Evolutionary conservation across 805 yeast species (phyloP).

Genomic region (Ogataea methylovora): DNA sequence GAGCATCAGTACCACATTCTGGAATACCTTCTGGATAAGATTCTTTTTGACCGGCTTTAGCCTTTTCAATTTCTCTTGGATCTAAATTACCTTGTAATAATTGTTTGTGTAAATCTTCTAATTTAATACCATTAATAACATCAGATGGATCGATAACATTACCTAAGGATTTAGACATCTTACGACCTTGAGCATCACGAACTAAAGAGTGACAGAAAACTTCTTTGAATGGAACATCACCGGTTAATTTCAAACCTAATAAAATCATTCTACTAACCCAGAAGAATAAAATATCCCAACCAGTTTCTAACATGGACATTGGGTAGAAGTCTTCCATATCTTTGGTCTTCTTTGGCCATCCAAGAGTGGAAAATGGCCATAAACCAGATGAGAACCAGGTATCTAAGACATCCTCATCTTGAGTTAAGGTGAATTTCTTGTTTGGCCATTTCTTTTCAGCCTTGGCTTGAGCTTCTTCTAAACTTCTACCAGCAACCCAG

Average conservation of each 20-base stretch:
- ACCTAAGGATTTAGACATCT: conserved; percentile 97
- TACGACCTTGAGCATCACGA: conserved; percentile 98
- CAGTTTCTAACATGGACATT: conserved; percentile 92
- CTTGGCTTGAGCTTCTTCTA: conserved; percentile 78
- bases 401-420: conserved; percentile 97
- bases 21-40: conserved; percentile 97
- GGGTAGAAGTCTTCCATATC: conserved; percentile 82
- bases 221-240: conserved; percentile 87
- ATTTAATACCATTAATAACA: conserved; percentile 81
- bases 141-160: conserved; percentile 95
- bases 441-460: conserved; percentile 70
- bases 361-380: conserved; percentile 96
- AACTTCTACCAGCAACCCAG: conserved; percentile 88
- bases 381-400: conserved; percentile 98
- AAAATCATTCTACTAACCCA: conserved; percentile 98
- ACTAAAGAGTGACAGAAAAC: conserved; percentile 98
- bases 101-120: conserved; percentile 73
- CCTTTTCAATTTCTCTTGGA: conserved; percentile 79
- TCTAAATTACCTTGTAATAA: conserved; percentile 79
- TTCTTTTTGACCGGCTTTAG: conserved; percentile 77
- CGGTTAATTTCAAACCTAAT: conserved; percentile 84
- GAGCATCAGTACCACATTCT: conserved; percentile 98
- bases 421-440: conserved; percentile 66
- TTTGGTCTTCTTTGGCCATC: conserved; percentile 79
- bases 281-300: conserved; percentile 98